phyloP scores from a whole-genome alignment of 768 basidiomycete genomes.

The Boletus rubescentipes region DNA sequence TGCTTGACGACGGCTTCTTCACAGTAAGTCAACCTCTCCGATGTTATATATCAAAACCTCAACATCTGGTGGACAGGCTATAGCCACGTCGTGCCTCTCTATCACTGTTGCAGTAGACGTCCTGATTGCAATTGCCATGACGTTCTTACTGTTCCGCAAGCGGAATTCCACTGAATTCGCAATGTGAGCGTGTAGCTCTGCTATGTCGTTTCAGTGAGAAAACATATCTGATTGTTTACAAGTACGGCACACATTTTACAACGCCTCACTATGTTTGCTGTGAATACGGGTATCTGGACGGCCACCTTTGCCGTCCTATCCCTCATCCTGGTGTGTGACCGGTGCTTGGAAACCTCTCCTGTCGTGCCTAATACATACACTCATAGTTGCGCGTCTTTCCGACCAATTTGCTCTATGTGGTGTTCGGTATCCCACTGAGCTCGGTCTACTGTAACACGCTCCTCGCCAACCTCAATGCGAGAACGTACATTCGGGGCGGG shows the following conservation, averaged over 20 bases:
- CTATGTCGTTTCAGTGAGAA: no score
- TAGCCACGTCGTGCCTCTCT: neutral
- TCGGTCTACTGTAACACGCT: slow-evolving; percentile 16
- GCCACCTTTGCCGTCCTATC: slow-evolving; percentile 39
- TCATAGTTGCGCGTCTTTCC: neutral
- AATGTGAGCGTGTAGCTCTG: neutral
- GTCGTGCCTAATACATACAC: neutral
- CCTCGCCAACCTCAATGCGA: slow-evolving; percentile 16
- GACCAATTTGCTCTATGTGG: neutral
- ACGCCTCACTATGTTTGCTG: slow-evolving; percentile 9
- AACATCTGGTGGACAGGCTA: neutral
- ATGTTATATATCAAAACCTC: neutral
- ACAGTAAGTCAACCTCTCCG: neutral
- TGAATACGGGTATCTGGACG: slow-evolving; percentile 41
- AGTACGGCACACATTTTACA: slow-evolving; percentile 9
- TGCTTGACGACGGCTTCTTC: neutral
- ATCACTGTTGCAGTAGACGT: slow-evolving; percentile 3
- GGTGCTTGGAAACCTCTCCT: no score
- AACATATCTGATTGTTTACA: neutral
- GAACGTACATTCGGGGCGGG: slow-evolving; percentile 6
- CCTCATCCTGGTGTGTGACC: slow-evolving; percentile 8
- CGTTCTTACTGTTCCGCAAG: slow-evolving; percentile 1
- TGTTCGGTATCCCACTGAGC: slow-evolving; percentile 3
- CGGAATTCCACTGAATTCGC: neutral
- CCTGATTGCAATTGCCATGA: slow-evolving; percentile 9